These are phyloP conservation scores for Firmiana major DNA, from an alignment of 345 rosid genomes.

Conservation along the genomic window DNA sequence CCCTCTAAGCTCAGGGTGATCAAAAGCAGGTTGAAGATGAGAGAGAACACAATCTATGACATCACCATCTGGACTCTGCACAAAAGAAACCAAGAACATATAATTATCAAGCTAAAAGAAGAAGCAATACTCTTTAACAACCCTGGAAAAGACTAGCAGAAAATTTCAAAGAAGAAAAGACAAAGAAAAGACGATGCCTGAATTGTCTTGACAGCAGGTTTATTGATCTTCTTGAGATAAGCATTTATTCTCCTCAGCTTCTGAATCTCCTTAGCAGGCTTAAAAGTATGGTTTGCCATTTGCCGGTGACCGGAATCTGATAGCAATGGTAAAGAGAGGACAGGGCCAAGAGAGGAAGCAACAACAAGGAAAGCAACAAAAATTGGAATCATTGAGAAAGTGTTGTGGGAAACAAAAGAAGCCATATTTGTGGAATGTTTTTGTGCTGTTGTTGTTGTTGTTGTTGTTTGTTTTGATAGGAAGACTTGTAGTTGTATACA, in stretches of 20 bases:
- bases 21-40: conserved; percentile 91
- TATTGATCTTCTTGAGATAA: conserved; percentile 70
- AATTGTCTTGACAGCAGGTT: conserved; percentile 83
- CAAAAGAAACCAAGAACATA: not conserved
- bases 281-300: conserved; percentile 45
- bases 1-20: conserved; percentile 76
- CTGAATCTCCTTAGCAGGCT: conserved; percentile 39
- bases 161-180: not conserved
- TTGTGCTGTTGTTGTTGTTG: conserved; percentile 19
- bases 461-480: conserved; percentile 26
- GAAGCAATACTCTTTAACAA: not conserved
- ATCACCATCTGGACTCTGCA: conserved; percentile 98
- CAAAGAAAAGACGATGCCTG: conserved; percentile 36
- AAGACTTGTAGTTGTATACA: conserved; percentile 40
- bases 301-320: conserved; percentile 41
- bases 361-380: conserved; percentile 47
- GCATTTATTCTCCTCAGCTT: conserved; percentile 51
- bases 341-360: conserved; percentile 33
- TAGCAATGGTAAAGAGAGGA: conserved; percentile 29
- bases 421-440: conserved; percentile 57
- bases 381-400: conserved; percentile 35
- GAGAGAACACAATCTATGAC: conserved; percentile 78
- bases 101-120: conserved; percentile 7
- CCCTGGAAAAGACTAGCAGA: not conserved
- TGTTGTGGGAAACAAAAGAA: conserved; percentile 31